A percentile compares a stretch with the other conserved stretches of the same genome.
Conservation (phyloP, 495 filamentous ascomycete genomes). For the Monascus purpureus region DNA sequence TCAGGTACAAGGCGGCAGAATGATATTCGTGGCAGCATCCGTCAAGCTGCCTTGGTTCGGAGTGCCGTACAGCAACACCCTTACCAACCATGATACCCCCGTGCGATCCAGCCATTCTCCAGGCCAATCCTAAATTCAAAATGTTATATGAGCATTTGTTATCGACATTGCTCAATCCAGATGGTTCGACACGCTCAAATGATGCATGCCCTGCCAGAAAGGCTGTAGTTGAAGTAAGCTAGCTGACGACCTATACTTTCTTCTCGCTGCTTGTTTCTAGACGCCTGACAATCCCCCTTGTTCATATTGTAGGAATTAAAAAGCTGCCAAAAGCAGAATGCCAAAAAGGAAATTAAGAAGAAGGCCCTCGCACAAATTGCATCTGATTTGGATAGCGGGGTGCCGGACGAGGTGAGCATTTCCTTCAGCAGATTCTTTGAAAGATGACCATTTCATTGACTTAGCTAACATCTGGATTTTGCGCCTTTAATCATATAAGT, state of each 20-base stretch:
- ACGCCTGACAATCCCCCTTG: background rate
- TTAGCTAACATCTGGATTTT: too few relatives aligned
- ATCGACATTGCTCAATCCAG: constrained; percentile 39
- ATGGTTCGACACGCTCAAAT: constrained; percentile 47
- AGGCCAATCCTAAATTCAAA: constrained; percentile 51
- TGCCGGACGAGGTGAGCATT: constrained; percentile 23
- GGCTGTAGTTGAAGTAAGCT: constrained; percentile 37
- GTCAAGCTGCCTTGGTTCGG: too few relatives aligned
- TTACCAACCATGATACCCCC: constrained; percentile 47
- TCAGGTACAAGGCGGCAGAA: too few relatives aligned
- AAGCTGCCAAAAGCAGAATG: constrained; percentile 18
- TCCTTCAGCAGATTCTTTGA: too few relatives aligned
- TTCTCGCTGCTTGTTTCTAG: background rate
- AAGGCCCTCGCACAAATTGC: constrained; percentile 18
- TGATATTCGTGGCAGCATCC: too few relatives aligned
- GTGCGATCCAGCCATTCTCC: constrained; percentile 45
- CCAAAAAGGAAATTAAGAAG: constrained; percentile 25
- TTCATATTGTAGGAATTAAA: constrained; percentile 20
- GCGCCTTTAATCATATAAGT: too few relatives aligned
- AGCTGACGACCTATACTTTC: too few relatives aligned
- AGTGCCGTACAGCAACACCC: too few relatives aligned
- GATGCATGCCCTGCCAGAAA: constrained; percentile 37
- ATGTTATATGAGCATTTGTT: constrained; percentile 47
- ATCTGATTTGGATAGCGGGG: constrained; percentile 18
- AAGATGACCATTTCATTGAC: too few relatives aligned